These are phyloP conservation scores for Cicer chorassanicum DNA, from an alignment of 306 rosid species.

Conservation along the genomic window DNA sequence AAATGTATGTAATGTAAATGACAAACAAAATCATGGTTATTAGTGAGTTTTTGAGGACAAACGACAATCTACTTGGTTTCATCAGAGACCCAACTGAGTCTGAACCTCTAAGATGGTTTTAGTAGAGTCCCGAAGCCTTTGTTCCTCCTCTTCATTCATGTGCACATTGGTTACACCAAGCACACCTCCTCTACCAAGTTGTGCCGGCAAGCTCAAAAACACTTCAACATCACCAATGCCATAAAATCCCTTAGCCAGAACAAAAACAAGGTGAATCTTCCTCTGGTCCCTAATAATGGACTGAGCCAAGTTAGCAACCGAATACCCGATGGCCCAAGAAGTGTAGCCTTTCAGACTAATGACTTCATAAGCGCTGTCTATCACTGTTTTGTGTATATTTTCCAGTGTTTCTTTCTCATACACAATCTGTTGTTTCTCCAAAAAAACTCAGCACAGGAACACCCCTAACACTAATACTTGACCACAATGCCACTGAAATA, in stretches of 20 bases:
- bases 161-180: conserved; percentile 79
- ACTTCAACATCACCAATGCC: conserved; percentile 72
- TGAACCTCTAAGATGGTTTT: conserved; percentile 67
- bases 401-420: conserved; percentile 78
- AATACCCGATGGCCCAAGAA: conserved; percentile 94
- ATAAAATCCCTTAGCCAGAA: conserved; percentile 69
- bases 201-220: conserved; percentile 85
- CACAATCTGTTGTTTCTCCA: conserved; percentile 62
- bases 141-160: conserved; percentile 64
- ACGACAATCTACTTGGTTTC: background rate
- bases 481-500: conserved; percentile 95
- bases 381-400: conserved; percentile 69
- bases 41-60: background rate
- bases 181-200: conserved; percentile 73
- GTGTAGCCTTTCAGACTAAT: conserved; percentile 85
- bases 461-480: conserved; percentile 83
- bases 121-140: conserved; percentile 65
- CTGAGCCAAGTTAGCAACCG: conserved; percentile 69
- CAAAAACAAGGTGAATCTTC: conserved; percentile 83
- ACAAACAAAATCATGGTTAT: background rate
- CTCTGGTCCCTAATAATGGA: conserved; percentile 74
- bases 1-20: background rate
- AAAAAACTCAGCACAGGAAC: conserved; percentile 81
- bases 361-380: conserved; percentile 82
- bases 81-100: conserved; percentile 60